A percentile compares a stretch with the other conserved stretches of the same genome.
Evolutionary conservation across 2,329 filamentous ascomycete species (phyloP).

Genomic region (Hypoxylon sp.): DNA sequence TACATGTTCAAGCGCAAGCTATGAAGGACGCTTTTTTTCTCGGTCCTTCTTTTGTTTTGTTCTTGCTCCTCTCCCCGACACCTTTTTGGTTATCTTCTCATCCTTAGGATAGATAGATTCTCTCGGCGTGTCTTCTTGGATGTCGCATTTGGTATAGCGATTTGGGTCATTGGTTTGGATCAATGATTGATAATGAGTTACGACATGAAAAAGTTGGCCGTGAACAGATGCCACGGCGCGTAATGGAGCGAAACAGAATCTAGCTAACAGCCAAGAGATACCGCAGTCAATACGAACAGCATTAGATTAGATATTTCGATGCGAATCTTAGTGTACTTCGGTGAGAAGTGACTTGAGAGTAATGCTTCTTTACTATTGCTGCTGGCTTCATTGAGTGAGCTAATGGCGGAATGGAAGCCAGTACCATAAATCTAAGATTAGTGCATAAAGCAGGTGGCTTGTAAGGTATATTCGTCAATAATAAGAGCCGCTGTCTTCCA

Average conservation of each 20-base stretch:
- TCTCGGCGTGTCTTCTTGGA: not conserved
- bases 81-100: not conserved
- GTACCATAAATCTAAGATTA: not conserved
- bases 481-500: too few species aligned
- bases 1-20: slow-evolving; percentile 70
- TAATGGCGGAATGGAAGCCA: not conserved
- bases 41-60: not conserved
- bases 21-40: slow-evolving; percentile 43
- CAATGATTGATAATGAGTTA: slow-evolving; percentile 23
- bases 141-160: slow-evolving; percentile 25
- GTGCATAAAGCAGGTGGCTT: not conserved
- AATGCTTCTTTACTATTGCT: too few species aligned
- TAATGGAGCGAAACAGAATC: slow-evolving; percentile 12
- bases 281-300: slow-evolving; percentile 17
- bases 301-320: slow-evolving; percentile 9
- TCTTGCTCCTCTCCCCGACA: not conserved
- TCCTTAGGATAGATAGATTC: not conserved
- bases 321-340: not conserved
- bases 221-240: slow-evolving; percentile 3
- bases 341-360: not conserved
- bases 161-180: slow-evolving; percentile 11
- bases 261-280: slow-evolving; percentile 16
- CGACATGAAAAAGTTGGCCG: slow-evolving; percentile 13
- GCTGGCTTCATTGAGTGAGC: too few species aligned
- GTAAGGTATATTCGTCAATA: not conserved